phyloP scores from a whole-genome alignment of 2,329 filamentous ascomycete genomes.

The Diaporthe sp. region DNA sequence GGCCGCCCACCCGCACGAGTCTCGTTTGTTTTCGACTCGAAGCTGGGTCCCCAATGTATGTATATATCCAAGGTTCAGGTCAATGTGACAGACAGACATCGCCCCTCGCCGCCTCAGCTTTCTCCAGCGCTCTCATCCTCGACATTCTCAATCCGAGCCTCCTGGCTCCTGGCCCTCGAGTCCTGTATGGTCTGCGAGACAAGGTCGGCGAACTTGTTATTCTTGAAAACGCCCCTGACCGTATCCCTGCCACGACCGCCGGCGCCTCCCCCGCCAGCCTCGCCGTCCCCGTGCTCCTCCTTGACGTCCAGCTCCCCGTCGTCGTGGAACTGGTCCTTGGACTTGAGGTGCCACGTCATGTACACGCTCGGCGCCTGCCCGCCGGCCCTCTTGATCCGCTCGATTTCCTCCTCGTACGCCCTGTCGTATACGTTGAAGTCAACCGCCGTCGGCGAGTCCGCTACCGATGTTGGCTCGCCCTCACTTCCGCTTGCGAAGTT shows the following conservation, averaged over 20 bases:
- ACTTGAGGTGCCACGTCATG: conserved; percentile 63
- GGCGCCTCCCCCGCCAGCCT: neutral
- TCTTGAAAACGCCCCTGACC: conserved; percentile 11
- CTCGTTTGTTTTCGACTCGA: neutral
- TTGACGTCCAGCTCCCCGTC: conserved; percentile 51
- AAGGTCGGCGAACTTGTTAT: conserved; percentile 49
- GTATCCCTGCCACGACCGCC: conserved; percentile 45
- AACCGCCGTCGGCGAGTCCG: conserved; percentile 86
- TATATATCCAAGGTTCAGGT: neutral
- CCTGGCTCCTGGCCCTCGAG: conserved; percentile 38
- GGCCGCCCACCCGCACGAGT: neutral
- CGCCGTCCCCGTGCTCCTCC: conserved; percentile 26
- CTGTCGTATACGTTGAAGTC: conserved; percentile 91
- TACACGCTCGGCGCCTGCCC: conserved; percentile 59
- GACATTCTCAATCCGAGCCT: conserved; percentile 27
- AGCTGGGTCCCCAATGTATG: neutral
- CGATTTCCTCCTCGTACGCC: conserved; percentile 87
- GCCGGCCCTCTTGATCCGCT: conserved; percentile 70
- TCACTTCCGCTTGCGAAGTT: conserved; percentile 57
- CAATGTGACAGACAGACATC: too few species aligned
- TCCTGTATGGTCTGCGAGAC: conserved; percentile 49
- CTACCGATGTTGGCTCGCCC: conserved; percentile 68
- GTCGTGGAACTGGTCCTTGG: conserved; percentile 56
- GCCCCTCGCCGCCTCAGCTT: neutral
- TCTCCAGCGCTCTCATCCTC: neutral